Evolutionary conservation across 78 protist species (phyloP), one percentile per base, ranked within the genome.

Genomic region (Diacronema lutheri): DNA sequence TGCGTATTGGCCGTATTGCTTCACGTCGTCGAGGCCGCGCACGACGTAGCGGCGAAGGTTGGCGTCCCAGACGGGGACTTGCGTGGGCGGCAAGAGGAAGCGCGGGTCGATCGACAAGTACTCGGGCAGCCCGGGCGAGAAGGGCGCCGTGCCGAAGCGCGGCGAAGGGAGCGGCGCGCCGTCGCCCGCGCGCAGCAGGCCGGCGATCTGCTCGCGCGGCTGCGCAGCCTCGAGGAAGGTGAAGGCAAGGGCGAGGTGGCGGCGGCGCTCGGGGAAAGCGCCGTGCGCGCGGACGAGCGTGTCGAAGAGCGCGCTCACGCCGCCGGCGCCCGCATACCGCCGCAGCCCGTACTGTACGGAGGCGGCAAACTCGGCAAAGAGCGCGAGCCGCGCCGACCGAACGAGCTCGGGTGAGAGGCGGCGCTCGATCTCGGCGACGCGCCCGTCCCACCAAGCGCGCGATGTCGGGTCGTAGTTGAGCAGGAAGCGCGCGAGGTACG

Each of bases 401-500:
- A 10, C 21, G 35, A 3, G 61, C 61, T 56, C 66, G 12, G 29
- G 33, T 16, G 35, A 9, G 9, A 12, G 4, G 31, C 29, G 19
- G 64, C 64, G 12, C 25, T 12, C 29, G 31, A 58, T 12, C 64
- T 14, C 19, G 64, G 29, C 19, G 7, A 23, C 7, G 64, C 19
- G 12, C 25, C 31, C 10, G 29, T 58, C 64, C 29, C 19, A 65
- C 72, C 72, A 65, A 16, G 29, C 40, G 46, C 16, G n/a, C 35
- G 62, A 31, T 7, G 33, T 21, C 40, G 44, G 29, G 66, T 76
- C 82, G 82, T 10, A 76, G 82, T 40, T 33, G 33, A 76, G 62
- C 6, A 76, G 41, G 65, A 31, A 76, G 14, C 82, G 38, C 35
- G 82, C 33, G 46, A 76, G 82, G 82, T 76, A 76, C 25, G 5